Evolutionary conservation across 345 rosid species (phyloP).

Genomic region (Pistacia vera): DNA sequence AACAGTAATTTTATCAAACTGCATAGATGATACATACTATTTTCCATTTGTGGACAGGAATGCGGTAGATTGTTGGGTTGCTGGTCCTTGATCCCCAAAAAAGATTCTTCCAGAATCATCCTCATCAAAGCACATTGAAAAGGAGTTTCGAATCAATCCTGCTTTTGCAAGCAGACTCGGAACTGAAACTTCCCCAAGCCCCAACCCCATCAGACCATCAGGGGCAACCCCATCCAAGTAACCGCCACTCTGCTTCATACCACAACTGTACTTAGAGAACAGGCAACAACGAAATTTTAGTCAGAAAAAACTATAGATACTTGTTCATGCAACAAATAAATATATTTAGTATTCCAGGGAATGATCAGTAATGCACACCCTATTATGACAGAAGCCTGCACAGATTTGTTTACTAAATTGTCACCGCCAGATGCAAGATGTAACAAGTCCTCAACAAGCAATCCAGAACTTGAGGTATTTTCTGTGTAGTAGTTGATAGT

Average conservation of each 20-base stretch:
- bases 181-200: slow-evolving; percentile 75
- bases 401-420: slow-evolving; percentile 40
- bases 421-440: slow-evolving; percentile 58
- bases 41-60: slow-evolving; percentile 58
- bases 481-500: slow-evolving; percentile 45
- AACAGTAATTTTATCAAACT: neutral
- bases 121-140: slow-evolving; percentile 82
- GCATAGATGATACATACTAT: slow-evolving; percentile 46
- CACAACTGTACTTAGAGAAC: slow-evolving; percentile 59
- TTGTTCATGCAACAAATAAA: neutral
- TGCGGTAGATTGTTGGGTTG: slow-evolving; percentile 67
- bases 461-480: slow-evolving; percentile 80
- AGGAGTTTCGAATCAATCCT: slow-evolving; percentile 73
- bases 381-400: slow-evolving; percentile 65
- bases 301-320: neutral
- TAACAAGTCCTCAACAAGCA: slow-evolving; percentile 68
- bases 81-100: slow-evolving; percentile 83
- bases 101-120: slow-evolving; percentile 81
- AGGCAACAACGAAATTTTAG: slow-evolving; percentile 2
- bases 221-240: slow-evolving; percentile 82
- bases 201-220: slow-evolving; percentile 93
- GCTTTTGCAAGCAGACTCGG: slow-evolving; percentile 80
- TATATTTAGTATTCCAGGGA: neutral
- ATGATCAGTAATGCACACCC: slow-evolving; percentile 50
- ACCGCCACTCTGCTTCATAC: slow-evolving; percentile 84